Percentiles rank a stretch among this genome's conserved stretches.
phyloP scores from a whole-genome alignment of 306 rosid species.

The Cucumis sativus region DNA sequence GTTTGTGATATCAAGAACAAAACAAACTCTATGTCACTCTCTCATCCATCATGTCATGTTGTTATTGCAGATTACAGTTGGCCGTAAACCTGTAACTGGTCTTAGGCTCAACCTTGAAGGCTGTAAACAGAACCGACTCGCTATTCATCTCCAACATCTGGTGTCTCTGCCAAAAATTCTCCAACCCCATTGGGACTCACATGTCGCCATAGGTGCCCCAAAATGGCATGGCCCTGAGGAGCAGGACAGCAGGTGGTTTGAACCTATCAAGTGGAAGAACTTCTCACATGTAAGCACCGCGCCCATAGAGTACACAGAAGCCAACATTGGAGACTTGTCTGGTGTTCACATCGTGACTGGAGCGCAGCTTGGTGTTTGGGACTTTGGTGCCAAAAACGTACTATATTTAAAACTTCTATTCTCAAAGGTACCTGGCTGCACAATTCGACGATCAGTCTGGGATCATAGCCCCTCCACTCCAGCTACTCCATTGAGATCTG shows the following conservation, averaged over 20 bases:
- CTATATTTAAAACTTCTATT: conserved; percentile 86
- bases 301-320: conserved; percentile 77
- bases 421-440: conserved; percentile 94
- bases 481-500: conserved; percentile 29
- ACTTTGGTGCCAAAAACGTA: conserved; percentile 89
- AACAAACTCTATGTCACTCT: neutral
- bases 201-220: conserved; percentile 93
- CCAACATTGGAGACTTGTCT: conserved; percentile 86
- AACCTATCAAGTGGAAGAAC: conserved; percentile 97
- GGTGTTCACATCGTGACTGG: conserved; percentile 97
- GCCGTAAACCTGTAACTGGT: conserved; percentile 96
- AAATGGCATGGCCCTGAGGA: conserved; percentile 99
- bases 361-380: conserved; percentile 97
- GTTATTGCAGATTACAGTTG: conserved; percentile 77
- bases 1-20: neutral
- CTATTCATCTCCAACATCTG: conserved; percentile 84
- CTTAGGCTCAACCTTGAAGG: conserved; percentile 86
- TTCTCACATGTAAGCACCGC: conserved; percentile 99
- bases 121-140: conserved; percentile 71
- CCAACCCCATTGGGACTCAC: conserved; percentile 90
- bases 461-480: conserved; percentile 69
- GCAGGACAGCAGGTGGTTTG: conserved; percentile 99
- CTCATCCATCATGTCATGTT: neutral
- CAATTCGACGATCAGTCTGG: conserved; percentile 90
- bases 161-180: conserved; percentile 89